Evolutionary conservation across 176 grass and related monocot genomes (phyloP), one percentile per base, ranked within the genome.

Genomic region (Eleusine coracana): DNA sequence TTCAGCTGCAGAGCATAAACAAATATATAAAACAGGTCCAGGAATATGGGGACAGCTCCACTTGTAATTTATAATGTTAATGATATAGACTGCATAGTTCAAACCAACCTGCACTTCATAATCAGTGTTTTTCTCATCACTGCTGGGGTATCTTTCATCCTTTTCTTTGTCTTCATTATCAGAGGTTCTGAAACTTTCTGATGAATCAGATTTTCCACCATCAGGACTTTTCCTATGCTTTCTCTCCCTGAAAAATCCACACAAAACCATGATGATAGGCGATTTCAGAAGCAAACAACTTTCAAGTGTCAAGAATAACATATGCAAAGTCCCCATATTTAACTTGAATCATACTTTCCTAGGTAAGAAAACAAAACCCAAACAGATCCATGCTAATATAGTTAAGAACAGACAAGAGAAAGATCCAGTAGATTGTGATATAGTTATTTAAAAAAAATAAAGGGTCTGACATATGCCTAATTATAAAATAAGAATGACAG

Each of bases 51-150:
- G 56, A 76, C 20, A 31, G 7, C 36, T 69, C 23, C 25, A 71
- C 61, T 46, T 73, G 61, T 58, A 45, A 73, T 23, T 36, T 64
- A 55, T 75, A 40, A 12, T 73, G 76, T 45, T n/a, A 63, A 83
- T 40, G 21, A 66, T 42, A 79, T 76, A 59, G 34, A 80, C 52
- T 48, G 21, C 23, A 86, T 28, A 77, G 56, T 48, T 70, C 46
- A 86, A 76, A 97, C 91, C 75, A 88, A 97, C 94, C 81, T 89
- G 77, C 70, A 77, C 75, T 91, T 93, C 81, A 20, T 48, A 54
- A 31, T 71, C 89, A 63, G 25, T 3, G 76, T 89, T 85, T 89
- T 89, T 93, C 34, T 97, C 89, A 83, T 91, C 84, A 75, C 60
- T 49, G 34, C 51, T 92, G 70, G 79, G 73, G 70, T 38, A 67